phyloP scores from a whole-genome alignment of 164 flowering plant species.

The Piper longum region DNA sequence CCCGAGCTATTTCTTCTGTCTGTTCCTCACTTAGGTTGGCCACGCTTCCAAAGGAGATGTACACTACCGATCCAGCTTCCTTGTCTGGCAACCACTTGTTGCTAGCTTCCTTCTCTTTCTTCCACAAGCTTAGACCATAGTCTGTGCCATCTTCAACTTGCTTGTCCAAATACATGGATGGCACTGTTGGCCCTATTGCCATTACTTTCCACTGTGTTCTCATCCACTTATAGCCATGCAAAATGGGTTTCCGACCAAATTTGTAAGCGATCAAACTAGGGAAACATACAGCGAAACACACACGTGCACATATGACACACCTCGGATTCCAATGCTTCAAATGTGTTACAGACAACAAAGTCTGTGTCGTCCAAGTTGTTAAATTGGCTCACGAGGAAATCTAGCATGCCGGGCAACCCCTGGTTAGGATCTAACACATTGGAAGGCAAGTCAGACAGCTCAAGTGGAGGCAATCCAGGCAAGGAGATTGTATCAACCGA shows the following conservation, averaged over 20 bases:
- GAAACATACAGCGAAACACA: not conserved
- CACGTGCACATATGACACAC: not conserved
- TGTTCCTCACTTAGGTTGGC: constrained; percentile 7
- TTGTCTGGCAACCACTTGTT: constrained; percentile 1
- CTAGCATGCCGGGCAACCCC: not conserved
- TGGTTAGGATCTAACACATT: constrained; percentile 1
- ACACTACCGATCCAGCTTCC: constrained; percentile 2
- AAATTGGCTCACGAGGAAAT: not conserved
- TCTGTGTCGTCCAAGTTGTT: not conserved
- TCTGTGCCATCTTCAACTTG: constrained; percentile 6
- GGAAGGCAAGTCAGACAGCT: constrained; percentile 6
- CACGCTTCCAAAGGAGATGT: constrained; percentile 7
- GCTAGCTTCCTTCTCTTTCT: not conserved
- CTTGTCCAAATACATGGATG: constrained; percentile 21
- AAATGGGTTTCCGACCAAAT: not conserved
- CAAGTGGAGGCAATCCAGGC: constrained; percentile 17
- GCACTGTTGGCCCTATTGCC: constrained; percentile 23
- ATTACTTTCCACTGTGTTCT: constrained; percentile 5
- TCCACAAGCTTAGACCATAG: constrained; percentile 6
- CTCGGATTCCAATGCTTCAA: not conserved
- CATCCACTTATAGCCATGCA: not conserved
- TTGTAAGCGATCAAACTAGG: not conserved
- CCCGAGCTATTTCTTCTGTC: constrained; percentile 13
- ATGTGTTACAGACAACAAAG: not conserved
- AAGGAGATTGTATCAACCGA: not conserved